Evolutionary conservation across 2,329 filamentous ascomycete genomes (phyloP).

Genomic region (Aaosphaeria pasadenensis): DNA sequence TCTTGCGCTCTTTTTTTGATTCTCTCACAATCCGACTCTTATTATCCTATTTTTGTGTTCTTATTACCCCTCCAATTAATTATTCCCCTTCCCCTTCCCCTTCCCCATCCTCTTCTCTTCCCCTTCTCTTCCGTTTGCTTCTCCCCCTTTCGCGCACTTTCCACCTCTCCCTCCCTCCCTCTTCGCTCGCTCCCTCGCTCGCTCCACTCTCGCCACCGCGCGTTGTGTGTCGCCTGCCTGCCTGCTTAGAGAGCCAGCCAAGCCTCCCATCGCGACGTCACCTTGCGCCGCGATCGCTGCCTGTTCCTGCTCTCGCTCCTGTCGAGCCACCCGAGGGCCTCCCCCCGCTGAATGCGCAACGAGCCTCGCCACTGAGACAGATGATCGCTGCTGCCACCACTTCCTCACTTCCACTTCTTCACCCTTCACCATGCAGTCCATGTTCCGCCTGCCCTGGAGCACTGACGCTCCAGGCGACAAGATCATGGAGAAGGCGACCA

Average conservation of each 20-base stretch:
- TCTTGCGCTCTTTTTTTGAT: constrained; percentile 19
- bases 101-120: constrained; percentile 10
- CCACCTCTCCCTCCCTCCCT: not conserved
- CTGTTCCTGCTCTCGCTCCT: constrained; percentile 6
- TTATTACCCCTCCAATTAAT: constrained; percentile 3
- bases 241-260: too few relatives aligned
- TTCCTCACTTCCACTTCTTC: constrained; percentile 27
- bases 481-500: constrained; percentile 41
- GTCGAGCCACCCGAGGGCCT: too few relatives aligned
- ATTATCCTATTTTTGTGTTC: constrained; percentile 11
- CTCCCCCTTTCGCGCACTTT: not conserved
- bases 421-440: constrained; percentile 47
- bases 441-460: constrained; percentile 51
- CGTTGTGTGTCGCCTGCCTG: too few relatives aligned
- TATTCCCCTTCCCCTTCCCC: not conserved
- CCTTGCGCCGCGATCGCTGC: constrained; percentile 21
- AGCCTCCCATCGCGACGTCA: constrained; percentile 19
- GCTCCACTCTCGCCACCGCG: too few relatives aligned
- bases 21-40: constrained; percentile 5
- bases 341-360: constrained; percentile 22
- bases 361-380: constrained; percentile 33
- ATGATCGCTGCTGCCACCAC: constrained; percentile 30
- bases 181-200: too few relatives aligned
- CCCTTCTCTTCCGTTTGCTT: constrained; percentile 12
- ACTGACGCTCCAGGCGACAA: constrained; percentile 41